Evolutionary conservation across 2,329 filamentous ascomycete species (phyloP).

Genomic region (Lachnellula hyalina): DNA sequence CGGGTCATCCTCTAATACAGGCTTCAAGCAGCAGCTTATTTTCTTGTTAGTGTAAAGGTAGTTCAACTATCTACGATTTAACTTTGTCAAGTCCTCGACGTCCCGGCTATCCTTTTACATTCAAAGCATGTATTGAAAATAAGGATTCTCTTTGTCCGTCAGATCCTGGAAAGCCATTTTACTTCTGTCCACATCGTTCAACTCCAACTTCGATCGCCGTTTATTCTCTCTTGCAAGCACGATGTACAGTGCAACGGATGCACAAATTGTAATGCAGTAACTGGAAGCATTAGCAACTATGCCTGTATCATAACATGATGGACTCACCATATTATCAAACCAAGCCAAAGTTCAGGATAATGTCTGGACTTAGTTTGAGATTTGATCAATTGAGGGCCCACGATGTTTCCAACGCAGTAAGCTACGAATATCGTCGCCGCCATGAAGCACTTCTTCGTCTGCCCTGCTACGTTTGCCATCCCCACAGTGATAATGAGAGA

Average conservation of each 20-base stretch:
- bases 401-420: conserved; percentile 72
- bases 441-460: conserved; percentile 75
- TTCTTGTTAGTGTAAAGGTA: too few species aligned
- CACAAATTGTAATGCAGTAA: conserved; percentile 62
- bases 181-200: conserved; percentile 57
- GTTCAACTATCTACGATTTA: too few species aligned
- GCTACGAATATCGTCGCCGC: conserved; percentile 69
- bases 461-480: conserved; percentile 66
- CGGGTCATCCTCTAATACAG: too few species aligned
- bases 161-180: conserved; percentile 62
- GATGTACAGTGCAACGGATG: conserved; percentile 51
- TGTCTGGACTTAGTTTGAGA: conserved; percentile 60
- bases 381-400: conserved; percentile 66
- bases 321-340: conserved; percentile 54
- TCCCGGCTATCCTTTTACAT: not conserved
- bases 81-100: too few species aligned
- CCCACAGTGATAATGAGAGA: conserved; percentile 53
- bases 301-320: not conserved
- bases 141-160: conserved; percentile 63
- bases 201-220: conserved; percentile 40
- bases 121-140: conserved; percentile 52
- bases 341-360: conserved; percentile 67
- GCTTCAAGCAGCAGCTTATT: too few species aligned
- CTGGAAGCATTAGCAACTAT: conserved; percentile 33
- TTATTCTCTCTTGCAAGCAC: conserved; percentile 56